Base-by-base conservation (phyloP, 2,329 filamentous ascomycete species). In the Lachnellula arida region DNA sequence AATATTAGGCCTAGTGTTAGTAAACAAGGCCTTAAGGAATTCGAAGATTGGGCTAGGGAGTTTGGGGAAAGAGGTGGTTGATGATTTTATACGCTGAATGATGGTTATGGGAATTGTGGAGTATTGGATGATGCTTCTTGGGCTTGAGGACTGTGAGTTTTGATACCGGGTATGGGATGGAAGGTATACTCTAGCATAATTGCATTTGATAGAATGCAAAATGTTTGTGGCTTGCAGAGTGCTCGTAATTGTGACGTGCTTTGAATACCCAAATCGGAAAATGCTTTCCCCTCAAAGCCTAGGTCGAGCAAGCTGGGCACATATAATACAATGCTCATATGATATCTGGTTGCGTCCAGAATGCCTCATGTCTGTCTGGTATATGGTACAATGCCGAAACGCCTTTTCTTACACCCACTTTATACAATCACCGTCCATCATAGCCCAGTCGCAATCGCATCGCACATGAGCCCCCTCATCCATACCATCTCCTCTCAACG, bases 1-100 rank as follows among this genome's bases (percentile, higher is more conserved):
- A 95, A 86, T 15, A 97, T 99, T 61, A 80, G 93, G 47, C 93
- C 94, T 0, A 96, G 90, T 71, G 93, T 99, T 3, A 91, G 89
- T 68, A 88, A 86, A 69, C 79, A 89, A 52, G 91, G 94, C 0
- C 73, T 99, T 40, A 88, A 90, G 69, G 82, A 91, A 68, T 97
- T 95, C 70, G 94, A 97, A 72, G 88, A 95, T 60, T 99, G 94
- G 94, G 91, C 94, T 2, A 85, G 73, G 69, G 88, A 96, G 70
- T 99, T 94, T 78, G 94, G 94, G 46, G 94, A 99, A 73, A 78
- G 93, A 42, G 93, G 91, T 37, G 91, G 91, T 19, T 96, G 74
- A 56, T 17, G 8, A 32, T 8, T 32, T 15, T 17, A 28, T 32
- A 14, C 46, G 35, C 46, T 50, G 34, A 34, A 37, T 34, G 28